phyloP scores from a whole-genome alignment of 2,329 filamentous ascomycete genomes.

The Xylariaceae sp. region DNA sequence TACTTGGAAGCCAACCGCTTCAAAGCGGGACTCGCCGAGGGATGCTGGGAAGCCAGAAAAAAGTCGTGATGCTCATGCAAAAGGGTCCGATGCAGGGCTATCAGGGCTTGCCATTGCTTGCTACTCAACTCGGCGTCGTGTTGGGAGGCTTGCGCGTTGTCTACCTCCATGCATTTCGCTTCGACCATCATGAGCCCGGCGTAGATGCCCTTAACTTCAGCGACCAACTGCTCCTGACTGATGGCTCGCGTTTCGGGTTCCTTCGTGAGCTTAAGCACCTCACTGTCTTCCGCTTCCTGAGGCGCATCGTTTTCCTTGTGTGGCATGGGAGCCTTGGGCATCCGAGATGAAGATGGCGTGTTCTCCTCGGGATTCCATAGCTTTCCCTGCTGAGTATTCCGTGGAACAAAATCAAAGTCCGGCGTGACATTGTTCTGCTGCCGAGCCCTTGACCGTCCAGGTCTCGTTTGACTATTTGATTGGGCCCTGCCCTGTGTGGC shows the following conservation, averaged over 20 bases:
- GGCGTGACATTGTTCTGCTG: slow-evolving; percentile 7
- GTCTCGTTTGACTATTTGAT: slow-evolving; percentile 21
- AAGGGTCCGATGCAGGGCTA: slow-evolving; percentile 73
- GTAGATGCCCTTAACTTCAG: slow-evolving; percentile 80
- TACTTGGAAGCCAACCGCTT: slow-evolving; percentile 71
- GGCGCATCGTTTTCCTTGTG: slow-evolving; percentile 13
- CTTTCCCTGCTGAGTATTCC: slow-evolving; percentile 20
- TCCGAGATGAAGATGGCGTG: slow-evolving; percentile 1
- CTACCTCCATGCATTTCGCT: slow-evolving; percentile 78
- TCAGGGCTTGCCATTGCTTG: slow-evolving; percentile 80
- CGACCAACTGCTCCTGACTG: slow-evolving; percentile 70
- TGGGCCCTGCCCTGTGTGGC: slow-evolving; percentile 5
- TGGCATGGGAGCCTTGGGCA: slow-evolving; percentile 2
- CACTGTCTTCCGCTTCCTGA: slow-evolving; percentile 12
- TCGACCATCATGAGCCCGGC: slow-evolving; percentile 81
- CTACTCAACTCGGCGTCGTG: slow-evolving; percentile 43
- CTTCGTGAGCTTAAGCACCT: slow-evolving; percentile 21
- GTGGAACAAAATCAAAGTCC: slow-evolving; percentile 24
- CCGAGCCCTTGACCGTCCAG: slow-evolving; percentile 22
- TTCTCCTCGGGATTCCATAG: slow-evolving; percentile 25
- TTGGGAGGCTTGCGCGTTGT: slow-evolving; percentile 53
- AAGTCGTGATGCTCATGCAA: slow-evolving; percentile 82
- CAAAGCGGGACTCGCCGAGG: slow-evolving; percentile 64
- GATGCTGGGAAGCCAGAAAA: slow-evolving; percentile 82
- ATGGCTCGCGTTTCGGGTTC: slow-evolving; percentile 49